Evolutionary conservation across 1,139 yeast genomes (phyloP), one percentile per base, ranked within the genome.

Genomic region (Saccharomyces hybrid): DNA sequence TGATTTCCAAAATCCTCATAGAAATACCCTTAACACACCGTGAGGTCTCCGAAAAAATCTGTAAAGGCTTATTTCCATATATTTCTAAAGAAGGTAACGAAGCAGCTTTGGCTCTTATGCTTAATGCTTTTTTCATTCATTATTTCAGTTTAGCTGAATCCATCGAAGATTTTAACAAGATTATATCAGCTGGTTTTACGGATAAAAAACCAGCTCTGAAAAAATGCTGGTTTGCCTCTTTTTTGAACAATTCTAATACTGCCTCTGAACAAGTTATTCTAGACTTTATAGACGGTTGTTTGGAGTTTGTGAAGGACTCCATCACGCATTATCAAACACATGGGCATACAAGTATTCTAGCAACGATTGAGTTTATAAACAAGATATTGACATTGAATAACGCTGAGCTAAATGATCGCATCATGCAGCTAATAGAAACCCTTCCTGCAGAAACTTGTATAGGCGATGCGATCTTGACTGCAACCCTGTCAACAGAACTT

Each of bases 81-180:
- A 75, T 86, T 7, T 61, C 79, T 1, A 90, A 88, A 63, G 98
- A 91, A 64, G 80, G 82, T 53, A 88, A 89, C 61, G 98, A 93
- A 66, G 47, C 62, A 1, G 82, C 88, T 0, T 74, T 89, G 51
- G 59, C 72, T 2, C 72, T 75, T 5, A 73, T 82, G 58, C 72
- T 85, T n/a, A 69, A 72, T n/a, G 75, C 83, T 0, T 79, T 80
- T 58, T 75, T 78, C 51, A 61, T 62, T 27, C 84, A 79, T 61
- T 72, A 77, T 42, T 67, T 75, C 27, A 48, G 56, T 8, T 38
- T 65, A n/a, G 49, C 51, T 16, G 46, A 52, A 4, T 54, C 61
- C 14, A 52, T 52, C 9, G 58, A 56, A 7, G 63, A 61, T 13
- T 51, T 59, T 3, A 58, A 61, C 14, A 58, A 58, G n/a, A 53